phyloP scores from a whole-genome alignment of 257 asterid species.

The Galeopsis tetrahit region DNA sequence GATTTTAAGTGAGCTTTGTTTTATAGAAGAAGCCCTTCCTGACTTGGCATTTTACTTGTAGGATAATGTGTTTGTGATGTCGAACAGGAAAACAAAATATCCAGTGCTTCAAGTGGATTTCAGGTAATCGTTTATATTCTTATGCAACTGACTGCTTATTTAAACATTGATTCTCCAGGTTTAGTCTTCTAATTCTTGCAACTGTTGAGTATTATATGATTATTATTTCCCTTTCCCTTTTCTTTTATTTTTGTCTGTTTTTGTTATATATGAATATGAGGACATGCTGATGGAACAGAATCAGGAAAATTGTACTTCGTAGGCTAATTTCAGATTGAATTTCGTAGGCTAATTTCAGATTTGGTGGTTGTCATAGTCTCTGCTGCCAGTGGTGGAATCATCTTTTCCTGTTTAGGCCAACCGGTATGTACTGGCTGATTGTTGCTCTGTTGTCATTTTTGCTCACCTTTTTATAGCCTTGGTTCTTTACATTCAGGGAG shows the following conservation, averaged over 20 bases:
- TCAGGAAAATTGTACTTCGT: conserved; percentile 18
- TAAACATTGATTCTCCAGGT: conserved; percentile 22
- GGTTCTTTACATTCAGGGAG: conserved; percentile 25
- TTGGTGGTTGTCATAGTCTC: conserved; percentile 97
- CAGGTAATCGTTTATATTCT: conserved; percentile 14
- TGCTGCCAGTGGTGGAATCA: conserved; percentile 97
- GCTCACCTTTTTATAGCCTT: conserved; percentile 25
- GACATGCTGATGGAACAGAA: conserved; percentile 21
- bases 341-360: conserved; percentile 91
- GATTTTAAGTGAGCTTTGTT: background rate
- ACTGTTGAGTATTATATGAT: background rate
- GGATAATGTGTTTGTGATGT: conserved; percentile 93
- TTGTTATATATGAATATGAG: conserved; percentile 36
- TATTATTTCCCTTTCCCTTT: background rate
- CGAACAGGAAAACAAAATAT: conserved; percentile 88
- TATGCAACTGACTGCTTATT: background rate
- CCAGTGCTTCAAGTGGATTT: conserved; percentile 75
- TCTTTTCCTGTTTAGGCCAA: conserved; percentile 93
- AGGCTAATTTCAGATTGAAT: conserved; percentile 16
- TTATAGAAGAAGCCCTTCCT: conserved; percentile 23
- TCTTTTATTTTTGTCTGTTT: background rate
- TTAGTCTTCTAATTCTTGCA: background rate
- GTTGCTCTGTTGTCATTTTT: conserved; percentile 32
- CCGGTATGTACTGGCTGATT: conserved; percentile 72
- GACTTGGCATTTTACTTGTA: conserved; percentile 40